Base-by-base conservation (phyloP, 129 eudicot species). In the sunflower (Helianthus annuus) region DNA sequence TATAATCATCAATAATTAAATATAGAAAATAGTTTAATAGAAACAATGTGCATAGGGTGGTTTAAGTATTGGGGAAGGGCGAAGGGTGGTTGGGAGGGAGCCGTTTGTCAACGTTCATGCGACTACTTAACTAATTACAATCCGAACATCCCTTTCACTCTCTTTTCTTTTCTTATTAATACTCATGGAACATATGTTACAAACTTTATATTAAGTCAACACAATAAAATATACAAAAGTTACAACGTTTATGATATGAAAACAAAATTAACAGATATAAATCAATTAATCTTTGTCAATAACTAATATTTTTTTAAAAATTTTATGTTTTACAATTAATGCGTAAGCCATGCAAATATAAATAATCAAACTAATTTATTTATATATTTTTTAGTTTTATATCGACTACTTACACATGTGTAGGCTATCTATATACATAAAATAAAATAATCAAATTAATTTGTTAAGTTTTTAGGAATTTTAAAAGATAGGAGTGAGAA, bases 71-170 rank as follows among this genome's bases (percentile, higher is more conserved):
- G 72, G 62, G 58, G 49, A 57, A 16, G 49, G 58, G 76, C 58
- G 44, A 27, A 69, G 39, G 78, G 76, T 60, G 52, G 76, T 45
- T 62, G 85, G 79, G 72, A 27, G 39, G 69, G 78, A 69, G 81
- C 71, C 67, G 67, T 75, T 68, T 72, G 83, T 78, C 59, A 34
- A 51, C 60, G 76, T 66, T 70, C 36, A 59, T 78, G 79, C 76
- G 92, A 87, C 86, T 61, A 22, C 60, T 55, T 66, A 84, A 81
- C 92, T 87, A 87, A 87, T 87, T 81, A 71, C 92, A 84, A 84
- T 78, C 86, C 75, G 53, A 44, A 73, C 67, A 86, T 87, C 92
- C 79, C 86, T 88, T 83, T 88, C 73, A 76, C 72, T 78, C 83
- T 22, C 29, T 53, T 68, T 44, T 68, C 2, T 40, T 40, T 40